These are phyloP conservation scores for Rhizopogon vesiculosus DNA, from an alignment of 768 basidiomycete species.

Conservation along the genomic window DNA sequence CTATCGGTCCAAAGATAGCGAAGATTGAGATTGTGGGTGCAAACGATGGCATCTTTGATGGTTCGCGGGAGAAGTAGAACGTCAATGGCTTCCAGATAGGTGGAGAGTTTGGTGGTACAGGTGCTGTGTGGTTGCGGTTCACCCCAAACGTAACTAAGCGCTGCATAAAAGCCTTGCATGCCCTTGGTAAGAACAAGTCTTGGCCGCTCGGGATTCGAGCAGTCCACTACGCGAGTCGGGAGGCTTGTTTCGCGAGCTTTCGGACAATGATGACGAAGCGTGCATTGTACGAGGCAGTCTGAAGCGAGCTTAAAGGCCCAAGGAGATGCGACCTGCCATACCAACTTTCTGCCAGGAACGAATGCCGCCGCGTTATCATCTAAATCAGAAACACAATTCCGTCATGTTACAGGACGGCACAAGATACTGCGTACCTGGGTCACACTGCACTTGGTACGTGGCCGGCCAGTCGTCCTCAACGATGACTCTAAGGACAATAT, in stretches of 20 bases:
- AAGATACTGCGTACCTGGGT: not conserved
- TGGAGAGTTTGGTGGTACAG: not conserved
- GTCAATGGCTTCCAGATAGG: not conserved
- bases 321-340: conserved; percentile 1
- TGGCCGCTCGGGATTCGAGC: conserved; percentile 2
- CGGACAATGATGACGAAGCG: not conserved
- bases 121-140: conserved; percentile 1
- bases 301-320: not conserved
- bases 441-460: not conserved
- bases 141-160: conserved; percentile 8
- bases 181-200: not conserved
- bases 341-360: not conserved
- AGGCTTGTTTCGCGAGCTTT: not conserved
- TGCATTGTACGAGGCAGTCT: conserved; percentile 3
- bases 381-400: not conserved
- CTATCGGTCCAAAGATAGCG: conserved; percentile 16
- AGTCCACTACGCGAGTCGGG: conserved; percentile 3
- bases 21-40: conserved; percentile 2
- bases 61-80: conserved; percentile 1
- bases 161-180: conserved; percentile 1
- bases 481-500: not conserved
- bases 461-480: not conserved
- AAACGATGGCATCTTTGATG: conserved; percentile 5
- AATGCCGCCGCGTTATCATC: not conserved
- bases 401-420: not conserved